phyloP scores from a whole-genome alignment of 2,329 filamentous ascomycete genomes.

The Xylariaceae sp. region DNA sequence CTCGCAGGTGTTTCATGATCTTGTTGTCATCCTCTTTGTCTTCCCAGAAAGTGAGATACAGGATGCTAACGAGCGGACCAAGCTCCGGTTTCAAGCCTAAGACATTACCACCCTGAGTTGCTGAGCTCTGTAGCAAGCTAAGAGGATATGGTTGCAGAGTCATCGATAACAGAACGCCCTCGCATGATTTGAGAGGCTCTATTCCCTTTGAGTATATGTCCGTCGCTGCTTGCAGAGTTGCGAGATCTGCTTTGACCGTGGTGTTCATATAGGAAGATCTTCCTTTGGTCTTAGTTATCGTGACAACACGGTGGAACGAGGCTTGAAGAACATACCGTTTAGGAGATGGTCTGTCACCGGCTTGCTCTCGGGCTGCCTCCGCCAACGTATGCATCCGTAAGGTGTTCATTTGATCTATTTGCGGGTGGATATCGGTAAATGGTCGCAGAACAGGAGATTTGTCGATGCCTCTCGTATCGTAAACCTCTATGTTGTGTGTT shows the following conservation, averaged over 20 bases:
- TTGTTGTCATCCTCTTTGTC: no score
- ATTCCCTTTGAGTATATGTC: constrained; percentile 1
- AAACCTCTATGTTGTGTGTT: background rate
- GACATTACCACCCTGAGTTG: background rate
- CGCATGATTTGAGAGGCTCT: background rate
- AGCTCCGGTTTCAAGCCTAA: background rate
- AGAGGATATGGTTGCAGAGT: constrained; percentile 5
- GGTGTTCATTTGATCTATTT: background rate
- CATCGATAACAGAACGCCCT: background rate
- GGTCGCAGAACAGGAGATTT: constrained; percentile 1
- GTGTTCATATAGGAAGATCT: constrained; percentile 10
- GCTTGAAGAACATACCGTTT: background rate
- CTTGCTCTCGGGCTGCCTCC: background rate
- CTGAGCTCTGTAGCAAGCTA: background rate
- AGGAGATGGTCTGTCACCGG: background rate
- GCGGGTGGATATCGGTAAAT: background rate
- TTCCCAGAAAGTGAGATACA: no score
- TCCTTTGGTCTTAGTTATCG: constrained; percentile 2
- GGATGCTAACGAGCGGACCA: no score
- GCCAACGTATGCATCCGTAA: background rate
- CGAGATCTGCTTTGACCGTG: constrained; percentile 7
- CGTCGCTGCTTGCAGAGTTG: background rate
- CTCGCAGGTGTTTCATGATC: no score
- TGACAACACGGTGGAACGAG: background rate
- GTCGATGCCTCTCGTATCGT: background rate